phyloP scores from a whole-genome alignment of 148 eudicot genomes.

The Rhododendron williamsianum region DNA sequence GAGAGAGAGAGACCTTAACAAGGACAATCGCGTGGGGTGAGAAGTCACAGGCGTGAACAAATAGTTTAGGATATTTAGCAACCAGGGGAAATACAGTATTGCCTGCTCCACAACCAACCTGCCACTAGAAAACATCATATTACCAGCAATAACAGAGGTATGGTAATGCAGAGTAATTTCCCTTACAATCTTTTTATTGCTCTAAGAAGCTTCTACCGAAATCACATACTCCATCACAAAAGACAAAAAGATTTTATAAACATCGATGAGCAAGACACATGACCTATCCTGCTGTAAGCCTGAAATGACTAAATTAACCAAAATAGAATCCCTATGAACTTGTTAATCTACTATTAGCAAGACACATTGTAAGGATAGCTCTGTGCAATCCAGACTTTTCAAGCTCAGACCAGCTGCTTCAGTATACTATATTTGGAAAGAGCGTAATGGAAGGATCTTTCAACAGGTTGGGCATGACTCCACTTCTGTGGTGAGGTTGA shows the following conservation, averaged over 20 bases:
- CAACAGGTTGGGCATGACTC: background rate
- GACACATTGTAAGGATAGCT: background rate
- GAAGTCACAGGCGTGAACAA: constrained; percentile 47
- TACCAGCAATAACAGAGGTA: background rate
- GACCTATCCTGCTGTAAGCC: background rate
- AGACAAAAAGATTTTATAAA: background rate
- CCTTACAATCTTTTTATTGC: background rate
- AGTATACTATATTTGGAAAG: background rate
- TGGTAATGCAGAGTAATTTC: background rate
- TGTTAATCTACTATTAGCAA: background rate
- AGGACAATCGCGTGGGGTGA: constrained; percentile 29
- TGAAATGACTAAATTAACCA: background rate
- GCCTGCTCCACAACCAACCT: constrained; percentile 57
- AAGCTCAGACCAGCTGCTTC: background rate
- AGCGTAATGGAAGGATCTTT: background rate
- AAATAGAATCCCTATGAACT: background rate
- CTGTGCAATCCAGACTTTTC: background rate
- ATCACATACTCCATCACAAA: background rate
- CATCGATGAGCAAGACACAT: background rate
- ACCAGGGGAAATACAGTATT: constrained; percentile 40
- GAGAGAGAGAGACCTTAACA: constrained; percentile 30
- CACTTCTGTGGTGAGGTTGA: background rate
- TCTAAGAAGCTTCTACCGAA: background rate
- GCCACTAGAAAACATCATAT: background rate
- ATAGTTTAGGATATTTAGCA: constrained; percentile 34